Base-by-base conservation (phyloP, 345 rosid genomes). In the Brassica nigra region DNA sequence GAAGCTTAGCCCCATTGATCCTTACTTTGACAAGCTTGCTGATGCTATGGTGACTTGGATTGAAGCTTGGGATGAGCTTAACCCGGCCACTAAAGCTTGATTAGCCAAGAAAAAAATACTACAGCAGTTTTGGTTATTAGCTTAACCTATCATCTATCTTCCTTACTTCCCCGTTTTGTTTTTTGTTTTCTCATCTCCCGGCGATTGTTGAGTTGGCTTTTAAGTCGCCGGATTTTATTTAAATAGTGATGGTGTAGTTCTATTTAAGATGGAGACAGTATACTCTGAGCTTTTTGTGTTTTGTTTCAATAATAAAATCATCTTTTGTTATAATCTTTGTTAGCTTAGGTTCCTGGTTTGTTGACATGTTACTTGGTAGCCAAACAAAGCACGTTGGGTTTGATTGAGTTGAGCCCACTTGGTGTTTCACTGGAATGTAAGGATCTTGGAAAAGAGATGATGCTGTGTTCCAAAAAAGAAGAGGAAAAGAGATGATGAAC, bases 1-100 rank as follows among this genome's bases (percentile, higher is more conserved):
- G 42, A 92, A 88, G 80, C 88, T 91, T 0, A 91, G 94, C 55
- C 79, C 84, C 72, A 74, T 92, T 16, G 97, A 92, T 47, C 94
- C 89, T 1, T 92, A 92, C 90, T 92, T 92, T 67, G 83, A 62
- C 86, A 91, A 89, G 90, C 88, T 92, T 36, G 94, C 90, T 0
- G 97, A 92, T 61, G 91, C 96, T 74, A 92, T 92, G 97, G 88
- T 89, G 54, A 91, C 96, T n/a, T 92, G 97, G 97, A 87, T 92
- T 10, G 97, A 89, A 65, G 96, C 96, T 8, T 92, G 97, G 97
- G 96, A 90, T 70, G 97, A 92, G 81, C 89, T 90, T 80, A 92
- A 92, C 91, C 92, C 92, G 52, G 66, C 84, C 16, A 14, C 77
- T 6, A 76, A 76, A 59, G 84, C 80, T 81, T 81, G 80, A 81